Percentiles rank a stretch among this genome's conserved stretches.
phyloP scores from a whole-genome alignment of 192 early-diverging fungal species.

The Thoreauomyces humboldtii region DNA sequence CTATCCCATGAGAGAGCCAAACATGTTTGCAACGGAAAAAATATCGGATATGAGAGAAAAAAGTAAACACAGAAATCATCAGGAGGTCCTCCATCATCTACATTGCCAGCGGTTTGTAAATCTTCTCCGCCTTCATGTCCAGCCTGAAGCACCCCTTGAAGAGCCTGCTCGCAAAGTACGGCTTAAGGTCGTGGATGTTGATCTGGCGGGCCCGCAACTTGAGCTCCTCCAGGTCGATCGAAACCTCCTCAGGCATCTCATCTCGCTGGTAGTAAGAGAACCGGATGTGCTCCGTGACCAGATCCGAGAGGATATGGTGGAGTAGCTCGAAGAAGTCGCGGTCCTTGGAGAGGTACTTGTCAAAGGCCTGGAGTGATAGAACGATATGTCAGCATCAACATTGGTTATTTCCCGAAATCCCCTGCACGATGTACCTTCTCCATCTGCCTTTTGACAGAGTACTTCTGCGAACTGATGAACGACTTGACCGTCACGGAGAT shows the following conservation, averaged over 20 bases:
- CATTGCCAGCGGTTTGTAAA: too few relatives aligned
- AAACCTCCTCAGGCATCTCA: conserved; percentile 55
- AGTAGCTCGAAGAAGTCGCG: conserved; percentile 82
- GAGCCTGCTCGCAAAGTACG: conserved; percentile 55
- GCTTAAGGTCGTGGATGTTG: conserved; percentile 63
- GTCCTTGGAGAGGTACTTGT: conserved; percentile 75
- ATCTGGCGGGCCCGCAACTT: conserved; percentile 57
- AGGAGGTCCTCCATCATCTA: too few relatives aligned
- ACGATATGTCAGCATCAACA: too few relatives aligned
- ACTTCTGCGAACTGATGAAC: conserved; percentile 93
- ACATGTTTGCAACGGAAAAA: too few relatives aligned
- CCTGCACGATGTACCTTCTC: conserved; percentile 65
- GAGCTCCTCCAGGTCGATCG: conserved; percentile 64
- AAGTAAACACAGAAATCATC: too few relatives aligned
- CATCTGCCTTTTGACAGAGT: conserved; percentile 80
- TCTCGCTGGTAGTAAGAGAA: conserved; percentile 66
- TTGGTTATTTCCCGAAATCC: too few relatives aligned
- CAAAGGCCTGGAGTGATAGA: conserved; percentile 55
- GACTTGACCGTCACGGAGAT: conserved; percentile 84
- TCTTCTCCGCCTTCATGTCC: conserved; percentile 13
- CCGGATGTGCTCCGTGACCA: conserved; percentile 73
- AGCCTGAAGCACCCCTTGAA: conserved; percentile 37
- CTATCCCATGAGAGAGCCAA: too few relatives aligned
- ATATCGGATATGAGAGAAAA: too few relatives aligned
- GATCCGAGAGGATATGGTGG: conserved; percentile 68